Evolutionary conservation across 352 stramenopile genomes (phyloP).

Genomic region (Phytophthora cactorum): DNA sequence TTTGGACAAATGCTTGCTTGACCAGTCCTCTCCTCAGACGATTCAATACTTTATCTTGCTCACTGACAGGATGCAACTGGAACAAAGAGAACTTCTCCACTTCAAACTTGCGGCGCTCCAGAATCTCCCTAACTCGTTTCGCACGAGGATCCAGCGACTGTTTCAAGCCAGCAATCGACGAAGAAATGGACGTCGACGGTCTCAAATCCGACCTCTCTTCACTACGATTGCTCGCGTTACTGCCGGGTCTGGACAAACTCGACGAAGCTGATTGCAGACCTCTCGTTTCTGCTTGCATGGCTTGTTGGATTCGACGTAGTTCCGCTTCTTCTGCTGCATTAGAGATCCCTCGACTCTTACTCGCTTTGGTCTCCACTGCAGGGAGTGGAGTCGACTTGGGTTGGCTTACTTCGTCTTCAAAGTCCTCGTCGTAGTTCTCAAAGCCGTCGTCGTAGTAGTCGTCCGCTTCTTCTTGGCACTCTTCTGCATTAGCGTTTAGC

Average conservation of each 20-base stretch:
- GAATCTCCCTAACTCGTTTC: slow-evolving; percentile 64
- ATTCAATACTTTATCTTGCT: slow-evolving; percentile 63
- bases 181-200: slow-evolving; percentile 46
- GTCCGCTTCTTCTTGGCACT: slow-evolving; percentile 68
- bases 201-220: slow-evolving; percentile 12
- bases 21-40: slow-evolving; percentile 57
- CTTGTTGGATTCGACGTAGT: slow-evolving; percentile 69
- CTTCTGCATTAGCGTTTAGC: slow-evolving; percentile 76
- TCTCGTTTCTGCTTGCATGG: slow-evolving; percentile 68
- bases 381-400: slow-evolving; percentile 32
- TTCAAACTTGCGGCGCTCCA: slow-evolving; percentile 67
- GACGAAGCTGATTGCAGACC: slow-evolving; percentile 40
- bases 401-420: slow-evolving; percentile 48
- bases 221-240: slow-evolving; percentile 6
- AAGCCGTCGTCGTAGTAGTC: slow-evolving; percentile 77
- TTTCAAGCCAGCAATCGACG: slow-evolving; percentile 78
- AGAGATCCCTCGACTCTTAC: slow-evolving; percentile 25
- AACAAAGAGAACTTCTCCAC: slow-evolving; percentile 76
- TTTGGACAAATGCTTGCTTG: slow-evolving; percentile 63
- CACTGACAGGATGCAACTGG: slow-evolving; percentile 59
- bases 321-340: slow-evolving; percentile 32
- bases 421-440: slow-evolving; percentile 73
- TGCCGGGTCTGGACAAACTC: slow-evolving; percentile 22
- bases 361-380: slow-evolving; percentile 17
- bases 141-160: slow-evolving; percentile 70